Percentiles rank a stretch among this genome's conserved stretches.
Evolutionary conservation across 75 land plant genomes (phyloP).

Genomic region (Sequoiadendron giganteum): DNA sequence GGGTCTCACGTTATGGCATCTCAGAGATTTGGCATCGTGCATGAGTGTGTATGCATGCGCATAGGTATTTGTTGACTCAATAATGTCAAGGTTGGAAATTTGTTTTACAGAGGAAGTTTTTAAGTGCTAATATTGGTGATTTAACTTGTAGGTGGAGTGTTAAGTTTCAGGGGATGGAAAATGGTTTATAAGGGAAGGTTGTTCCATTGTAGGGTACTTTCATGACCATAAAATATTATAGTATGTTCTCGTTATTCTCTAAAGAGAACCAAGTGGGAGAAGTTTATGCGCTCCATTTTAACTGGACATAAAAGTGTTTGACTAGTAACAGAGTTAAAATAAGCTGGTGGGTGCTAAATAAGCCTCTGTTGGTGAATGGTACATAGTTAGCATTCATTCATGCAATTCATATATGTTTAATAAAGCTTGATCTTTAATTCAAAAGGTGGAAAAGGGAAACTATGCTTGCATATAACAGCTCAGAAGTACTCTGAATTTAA

Average conservation of each 20-base stretch:
- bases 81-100: not conserved
- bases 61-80: not conserved
- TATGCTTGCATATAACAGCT: not conserved
- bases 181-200: not conserved
- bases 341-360: not conserved
- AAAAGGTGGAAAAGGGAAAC: not conserved
- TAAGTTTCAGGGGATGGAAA: not conserved
- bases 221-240: not conserved
- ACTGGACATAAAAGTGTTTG: not conserved
- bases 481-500: not conserved
- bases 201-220: not conserved
- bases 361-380: not conserved
- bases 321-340: not conserved
- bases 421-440: not conserved
- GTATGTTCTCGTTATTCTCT: not conserved
- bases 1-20: not conserved
- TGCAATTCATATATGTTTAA: not conserved
- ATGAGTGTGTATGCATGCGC: not conserved
- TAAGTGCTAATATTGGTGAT: not conserved
- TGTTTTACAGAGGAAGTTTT: not conserved
- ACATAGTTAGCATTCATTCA: not conserved
- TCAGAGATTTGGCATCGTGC: not conserved
- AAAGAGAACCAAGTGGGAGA: not conserved
- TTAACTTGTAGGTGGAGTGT: not conserved
- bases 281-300: not conserved